These are phyloP conservation scores for Craspedostauros australis DNA, from an alignment of 108 stramenopile genomes.

Conservation along the genomic window DNA sequence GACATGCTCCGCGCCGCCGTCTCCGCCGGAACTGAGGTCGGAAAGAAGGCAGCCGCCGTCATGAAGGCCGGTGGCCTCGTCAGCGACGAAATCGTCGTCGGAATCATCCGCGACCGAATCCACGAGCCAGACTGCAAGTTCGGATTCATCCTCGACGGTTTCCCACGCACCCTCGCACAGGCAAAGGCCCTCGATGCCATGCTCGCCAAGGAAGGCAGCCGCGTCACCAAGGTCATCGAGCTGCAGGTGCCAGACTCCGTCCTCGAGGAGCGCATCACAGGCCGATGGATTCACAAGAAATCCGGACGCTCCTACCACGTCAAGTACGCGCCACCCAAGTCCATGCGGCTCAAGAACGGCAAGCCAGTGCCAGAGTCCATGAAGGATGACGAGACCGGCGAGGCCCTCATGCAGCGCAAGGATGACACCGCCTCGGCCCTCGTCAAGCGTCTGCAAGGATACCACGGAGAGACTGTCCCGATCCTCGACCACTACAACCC, in stretches of 20 bases:
- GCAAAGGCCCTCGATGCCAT: slow-evolving; percentile 92
- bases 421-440: slow-evolving; percentile 95
- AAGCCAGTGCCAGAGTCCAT: slow-evolving; percentile 71
- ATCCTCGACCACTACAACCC: slow-evolving; percentile 93
- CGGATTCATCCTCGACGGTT: slow-evolving; percentile 97
- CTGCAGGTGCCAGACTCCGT: slow-evolving; percentile 92
- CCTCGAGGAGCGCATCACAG: slow-evolving; percentile 95
- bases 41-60: slow-evolving; percentile 91
- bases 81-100: slow-evolving; percentile 93
- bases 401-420: slow-evolving; percentile 89
- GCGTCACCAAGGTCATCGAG: slow-evolving; percentile 90
- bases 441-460: slow-evolving; percentile 83
- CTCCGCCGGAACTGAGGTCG: slow-evolving; percentile 89
- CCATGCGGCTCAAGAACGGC: slow-evolving; percentile 53
- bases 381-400: slow-evolving; percentile 93
- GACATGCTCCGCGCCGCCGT: slow-evolving; percentile 99
- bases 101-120: slow-evolving; percentile 94
- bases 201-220: slow-evolving; percentile 83
- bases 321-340: slow-evolving; percentile 92
- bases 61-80: slow-evolving; percentile 98
- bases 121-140: slow-evolving; percentile 83
- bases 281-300: slow-evolving; percentile 92
- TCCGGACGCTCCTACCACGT: slow-evolving; percentile 95
- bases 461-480: slow-evolving; percentile 95
- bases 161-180: slow-evolving; percentile 96